Evolutionary conservation across 345 rosid species (phyloP).

Genomic region (Ceriops decandra): DNA sequence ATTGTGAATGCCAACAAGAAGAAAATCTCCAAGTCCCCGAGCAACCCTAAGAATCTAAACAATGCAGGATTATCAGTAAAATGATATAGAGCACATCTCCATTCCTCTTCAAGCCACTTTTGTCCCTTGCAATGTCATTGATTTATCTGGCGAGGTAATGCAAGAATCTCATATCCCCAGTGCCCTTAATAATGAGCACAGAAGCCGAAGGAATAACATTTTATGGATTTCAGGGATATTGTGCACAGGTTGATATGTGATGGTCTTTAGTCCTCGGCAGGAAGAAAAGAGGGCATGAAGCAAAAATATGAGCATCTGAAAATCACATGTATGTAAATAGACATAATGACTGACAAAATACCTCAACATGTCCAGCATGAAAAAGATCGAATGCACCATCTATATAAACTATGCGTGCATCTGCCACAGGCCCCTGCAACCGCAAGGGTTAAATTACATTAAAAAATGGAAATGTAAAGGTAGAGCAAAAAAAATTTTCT

Average conservation of each 20-base stretch:
- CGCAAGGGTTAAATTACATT: slow-evolving; percentile 9
- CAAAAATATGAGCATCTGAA: slow-evolving; percentile 1
- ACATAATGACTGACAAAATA: slow-evolving; percentile 15
- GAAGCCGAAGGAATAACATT: background rate
- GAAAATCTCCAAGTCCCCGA: slow-evolving; percentile 71
- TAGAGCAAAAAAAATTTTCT: background rate
- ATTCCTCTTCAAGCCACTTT: too few species aligned
- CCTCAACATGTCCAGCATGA: slow-evolving; percentile 89
- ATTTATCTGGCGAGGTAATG: too few species aligned
- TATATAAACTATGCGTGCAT: slow-evolving; percentile 63
- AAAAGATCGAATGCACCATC: slow-evolving; percentile 84
- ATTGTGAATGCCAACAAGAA: slow-evolving; percentile 69
- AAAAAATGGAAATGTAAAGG: background rate
- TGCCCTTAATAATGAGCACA: background rate
- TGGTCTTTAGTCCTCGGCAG: background rate
- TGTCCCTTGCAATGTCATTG: too few species aligned
- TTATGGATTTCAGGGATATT: too few species aligned
- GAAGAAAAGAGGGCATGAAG: background rate
- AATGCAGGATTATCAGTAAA: background rate
- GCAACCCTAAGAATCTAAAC: slow-evolving; percentile 57
- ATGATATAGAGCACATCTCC: background rate
- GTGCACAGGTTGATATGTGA: too few species aligned
- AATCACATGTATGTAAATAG: background rate
- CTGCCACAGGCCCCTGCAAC: slow-evolving; percentile 61
- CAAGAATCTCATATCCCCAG: background rate